These are phyloP conservation scores for Podila epigama DNA, from an alignment of 192 early-diverging fungal genomes.

Conservation along the genomic window DNA sequence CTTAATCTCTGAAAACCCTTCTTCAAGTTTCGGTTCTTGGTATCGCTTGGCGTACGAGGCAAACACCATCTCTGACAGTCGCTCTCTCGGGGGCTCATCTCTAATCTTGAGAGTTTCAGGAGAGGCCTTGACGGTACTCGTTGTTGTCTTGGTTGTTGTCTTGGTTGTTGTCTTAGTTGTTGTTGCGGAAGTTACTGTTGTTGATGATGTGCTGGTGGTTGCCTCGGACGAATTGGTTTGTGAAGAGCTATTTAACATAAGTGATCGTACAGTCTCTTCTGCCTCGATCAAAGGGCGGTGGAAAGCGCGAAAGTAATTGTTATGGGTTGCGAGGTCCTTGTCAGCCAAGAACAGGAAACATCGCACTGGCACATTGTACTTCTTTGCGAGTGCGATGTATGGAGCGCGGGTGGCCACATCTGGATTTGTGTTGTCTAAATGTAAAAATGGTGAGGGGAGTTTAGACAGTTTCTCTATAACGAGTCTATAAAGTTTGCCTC, in stretches of 20 bases:
- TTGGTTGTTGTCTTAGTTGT: slow-evolving; percentile 2
- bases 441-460: neutral
- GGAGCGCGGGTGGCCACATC: slow-evolving; percentile 60
- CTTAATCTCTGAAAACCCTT: slow-evolving; percentile 70
- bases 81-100: slow-evolving; percentile 26
- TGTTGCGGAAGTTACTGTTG: neutral
- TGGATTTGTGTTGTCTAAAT: slow-evolving; percentile 83
- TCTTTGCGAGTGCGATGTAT: slow-evolving; percentile 72
- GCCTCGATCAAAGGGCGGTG: slow-evolving; percentile 26
- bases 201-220: neutral
- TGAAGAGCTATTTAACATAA: no score
- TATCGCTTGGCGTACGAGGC: slow-evolving; percentile 54
- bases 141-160: neutral
- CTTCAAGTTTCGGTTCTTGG: slow-evolving; percentile 50
- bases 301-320: slow-evolving; percentile 75
- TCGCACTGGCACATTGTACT: slow-evolving; percentile 60
- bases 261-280: neutral
- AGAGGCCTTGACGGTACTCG: neutral
- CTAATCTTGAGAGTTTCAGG: slow-evolving; percentile 7
- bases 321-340: slow-evolving; percentile 74
- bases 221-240: neutral
- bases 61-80: slow-evolving; percentile 66
- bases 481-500: neutral
- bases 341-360: slow-evolving; percentile 69
- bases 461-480: neutral